Base-by-base conservation (phyloP, 2,329 filamentous ascomycete species). In the Pseudogymnoascus sp. region DNA sequence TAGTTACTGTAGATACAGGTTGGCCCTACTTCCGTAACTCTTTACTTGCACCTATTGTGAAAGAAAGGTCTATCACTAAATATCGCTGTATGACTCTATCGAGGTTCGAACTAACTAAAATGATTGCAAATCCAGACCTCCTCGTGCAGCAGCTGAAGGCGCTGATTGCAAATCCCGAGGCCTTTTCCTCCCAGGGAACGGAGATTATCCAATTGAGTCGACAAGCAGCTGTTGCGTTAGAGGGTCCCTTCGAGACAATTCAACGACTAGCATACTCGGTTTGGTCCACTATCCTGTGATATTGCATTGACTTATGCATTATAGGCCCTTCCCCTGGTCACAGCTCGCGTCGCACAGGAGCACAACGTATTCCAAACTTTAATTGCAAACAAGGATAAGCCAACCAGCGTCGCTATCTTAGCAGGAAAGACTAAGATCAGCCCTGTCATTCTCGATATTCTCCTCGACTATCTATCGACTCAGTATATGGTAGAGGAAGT, bases 401-500 rank as follows among this genome's bases (percentile, higher is more conserved):
- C 57, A 41, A 61, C 59, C 13, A 41, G 40, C 31, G 41, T 59
- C 10, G n/a, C 33, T 8, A 15, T 57, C 21, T 24, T 63, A 10
- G 35, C 44, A 17, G 44, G 61, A 26, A 44, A 60, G 21, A 57
- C 61, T 3, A 59, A 59, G n/a, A 61, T 61, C 26, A 24, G 58
- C 11, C 59, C 59, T 29, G 31, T 31, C 11, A 9, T 61, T 58
- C 41, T 63, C 13, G 41, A 61, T 8, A 41, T 59, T 2, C 24
- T 63, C 17, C 41, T 61, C n/a, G 59, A 63, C 17, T 63, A 63
- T 39, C 31, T 63, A 31, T 54, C 31, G 5, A 61, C 61, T 1
- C 61, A 63, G 33, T 39, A 36, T 15, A 63, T 63, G 59, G 50
- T 61, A 29, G 44, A 58, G 17, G 35, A 61, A 29, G 41, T 39